These are phyloP conservation scores for Paxillus involutus DNA, from an alignment of 768 basidiomycete genomes.

Conservation along the genomic window DNA sequence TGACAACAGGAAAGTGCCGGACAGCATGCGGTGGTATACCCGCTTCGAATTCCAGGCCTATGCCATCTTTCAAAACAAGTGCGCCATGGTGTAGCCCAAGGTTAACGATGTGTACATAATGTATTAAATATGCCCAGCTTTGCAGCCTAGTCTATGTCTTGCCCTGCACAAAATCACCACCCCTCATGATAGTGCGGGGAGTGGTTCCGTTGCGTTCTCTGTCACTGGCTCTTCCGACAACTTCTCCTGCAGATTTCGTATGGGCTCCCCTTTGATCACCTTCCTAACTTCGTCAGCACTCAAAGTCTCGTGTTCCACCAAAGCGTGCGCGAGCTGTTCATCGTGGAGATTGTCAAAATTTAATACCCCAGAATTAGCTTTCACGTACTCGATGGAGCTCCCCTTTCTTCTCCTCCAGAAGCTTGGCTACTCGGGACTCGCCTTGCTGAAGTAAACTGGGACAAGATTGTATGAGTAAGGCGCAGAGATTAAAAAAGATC, in stretches of 20 bases:
- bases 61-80: background rate
- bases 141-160: constrained; percentile 7
- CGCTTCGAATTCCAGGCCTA: background rate
- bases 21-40: too few species aligned
- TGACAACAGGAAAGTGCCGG: too few species aligned
- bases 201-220: constrained; percentile 2
- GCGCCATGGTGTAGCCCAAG: background rate
- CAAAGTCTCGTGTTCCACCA: constrained; percentile 95
- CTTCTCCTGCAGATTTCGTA: constrained; percentile 68
- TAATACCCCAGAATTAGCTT: background rate
- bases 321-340: constrained; percentile 77
- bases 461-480: constrained; percentile 1
- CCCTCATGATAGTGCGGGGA: constrained; percentile 11
- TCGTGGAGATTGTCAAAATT: background rate
- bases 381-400: constrained; percentile 72
- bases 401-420: constrained; percentile 65
- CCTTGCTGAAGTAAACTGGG: constrained; percentile 65
- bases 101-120: background rate
- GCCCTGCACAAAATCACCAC: background rate
- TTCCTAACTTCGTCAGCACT: constrained; percentile 81
- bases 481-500: background rate
- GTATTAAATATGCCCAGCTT: background rate
- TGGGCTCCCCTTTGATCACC: constrained; percentile 82
- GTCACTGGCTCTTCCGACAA: constrained; percentile 48
- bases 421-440: constrained; percentile 60